Percentiles rank a stretch among this genome's conserved stretches.
These are phyloP conservation scores for Trichoderma pleuroti DNA, from an alignment of 2,329 filamentous ascomycete genomes.

Conservation along the genomic window DNA sequence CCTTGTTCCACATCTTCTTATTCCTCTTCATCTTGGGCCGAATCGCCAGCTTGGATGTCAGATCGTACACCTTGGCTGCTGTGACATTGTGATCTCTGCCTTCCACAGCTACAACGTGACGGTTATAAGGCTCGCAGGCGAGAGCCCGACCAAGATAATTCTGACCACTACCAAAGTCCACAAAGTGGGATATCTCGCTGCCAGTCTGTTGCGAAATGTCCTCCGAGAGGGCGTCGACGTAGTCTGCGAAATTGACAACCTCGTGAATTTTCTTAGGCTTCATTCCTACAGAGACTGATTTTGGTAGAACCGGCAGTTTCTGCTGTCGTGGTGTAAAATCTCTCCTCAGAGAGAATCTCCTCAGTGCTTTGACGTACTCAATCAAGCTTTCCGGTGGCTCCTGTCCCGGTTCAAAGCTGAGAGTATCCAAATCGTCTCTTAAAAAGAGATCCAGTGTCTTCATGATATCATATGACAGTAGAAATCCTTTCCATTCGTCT, in stretches of 20 bases:
- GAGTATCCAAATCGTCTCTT: constrained; percentile 62
- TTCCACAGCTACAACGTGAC: constrained; percentile 86
- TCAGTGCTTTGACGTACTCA: constrained; percentile 68
- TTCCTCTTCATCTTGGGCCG: constrained; percentile 73
- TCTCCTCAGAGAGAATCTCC: constrained; percentile 64
- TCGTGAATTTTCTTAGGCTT: constrained; percentile 94
- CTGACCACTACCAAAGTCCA: constrained; percentile 95
- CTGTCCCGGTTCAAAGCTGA: constrained; percentile 27
- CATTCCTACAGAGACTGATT: constrained; percentile 82
- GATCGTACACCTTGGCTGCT: constrained; percentile 78
- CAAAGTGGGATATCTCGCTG: constrained; percentile 71
- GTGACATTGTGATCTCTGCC: constrained; percentile 81
- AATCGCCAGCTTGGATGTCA: constrained; percentile 72
- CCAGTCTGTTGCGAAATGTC: constrained; percentile 57
- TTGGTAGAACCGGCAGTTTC: constrained; percentile 58
- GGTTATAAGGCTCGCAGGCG: constrained; percentile 80
- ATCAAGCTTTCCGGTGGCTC: constrained; percentile 57
- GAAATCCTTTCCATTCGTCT: constrained; percentile 75
- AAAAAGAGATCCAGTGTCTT: constrained; percentile 77
- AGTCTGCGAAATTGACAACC: constrained; percentile 84
- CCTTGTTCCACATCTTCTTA: constrained; percentile 70
- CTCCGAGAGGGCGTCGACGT: constrained; percentile 61
- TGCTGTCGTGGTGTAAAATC: constrained; percentile 48
- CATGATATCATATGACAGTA: constrained; percentile 67
- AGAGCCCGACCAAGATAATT: constrained; percentile 91